phyloP scores from a whole-genome alignment of 768 basidiomycete genomes.

The Mycena galopus region DNA sequence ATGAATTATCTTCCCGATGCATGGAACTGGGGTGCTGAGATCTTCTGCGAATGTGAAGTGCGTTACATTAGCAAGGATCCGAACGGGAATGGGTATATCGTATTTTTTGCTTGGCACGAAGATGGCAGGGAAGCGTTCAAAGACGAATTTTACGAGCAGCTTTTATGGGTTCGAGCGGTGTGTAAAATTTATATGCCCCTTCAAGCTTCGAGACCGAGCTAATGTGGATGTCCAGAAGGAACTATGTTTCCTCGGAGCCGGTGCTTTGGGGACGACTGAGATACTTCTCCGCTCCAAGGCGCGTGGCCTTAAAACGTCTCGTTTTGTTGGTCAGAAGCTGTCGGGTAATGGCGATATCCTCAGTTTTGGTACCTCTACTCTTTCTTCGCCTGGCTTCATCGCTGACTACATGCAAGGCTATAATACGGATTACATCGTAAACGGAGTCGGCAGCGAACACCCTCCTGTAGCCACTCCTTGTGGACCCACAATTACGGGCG shows the following conservation, averaged over 20 bases:
- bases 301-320: conserved; percentile 29
- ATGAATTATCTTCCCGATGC: conserved; percentile 40
- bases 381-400: not conserved
- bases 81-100: conserved; percentile 27
- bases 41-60: conserved; percentile 42
- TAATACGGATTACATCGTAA: conserved; percentile 37
- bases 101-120: conserved; percentile 38
- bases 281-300: conserved; percentile 35
- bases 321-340: conserved; percentile 31
- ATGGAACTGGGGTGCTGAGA: conserved; percentile 41
- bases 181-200: not conserved
- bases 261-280: conserved; percentile 37
- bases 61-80: conserved; percentile 31
- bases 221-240: conserved; percentile 25
- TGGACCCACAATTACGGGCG: conserved; percentile 38
- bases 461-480: conserved; percentile 22
- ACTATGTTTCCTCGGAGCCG: conserved; percentile 37
- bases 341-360: conserved; percentile 38
- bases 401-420: conserved; percentile 26
- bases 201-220: not conserved
- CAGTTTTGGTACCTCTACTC: conserved; percentile 31
- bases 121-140: conserved; percentile 31
- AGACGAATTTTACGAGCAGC: conserved; percentile 30
- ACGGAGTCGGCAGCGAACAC: conserved; percentile 32
- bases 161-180: conserved; percentile 39